Evolutionary conservation across 331 rosid species (phyloP), one percentile per base, ranked within the genome.

Genomic region (Dryas integrifolia): DNA sequence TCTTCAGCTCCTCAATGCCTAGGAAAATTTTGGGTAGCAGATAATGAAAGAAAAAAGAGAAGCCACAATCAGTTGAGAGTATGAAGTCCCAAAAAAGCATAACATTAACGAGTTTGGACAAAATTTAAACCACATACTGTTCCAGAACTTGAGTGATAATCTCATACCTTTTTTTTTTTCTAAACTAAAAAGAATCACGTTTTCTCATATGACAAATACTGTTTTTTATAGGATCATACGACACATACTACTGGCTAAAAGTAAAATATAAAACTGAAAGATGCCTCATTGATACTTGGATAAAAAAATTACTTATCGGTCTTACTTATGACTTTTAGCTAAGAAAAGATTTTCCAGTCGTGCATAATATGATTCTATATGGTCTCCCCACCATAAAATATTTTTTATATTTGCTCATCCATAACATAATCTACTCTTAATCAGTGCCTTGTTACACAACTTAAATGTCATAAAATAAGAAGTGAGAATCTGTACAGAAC

Each of bases 1-100:
- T 62, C 76, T 82, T 80, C 70, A 87, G 69, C 74, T 87, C 85
- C 67, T 84, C 88, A 48, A 80, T 60, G 50, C 87, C 91, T 87
- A 67, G 47, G 58, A 43, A 38, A 67, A 47, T 72, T 76, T 79
- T 55, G 60, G 48, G 53, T 8, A 77, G 48, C 62, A 69, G 72
- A 75, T 75, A 72, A 60, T 80, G 14, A 74, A 70, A 48, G 61
- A 52, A 73, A 43, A 60, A 38, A 21, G 65, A 24, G 13, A 64
- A 24, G 10, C 51, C 64, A 63, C 58, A 43, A 21, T 55, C 68
- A 39, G n/a, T 21, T 9, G 53, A 58, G 51, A 67, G 50, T 3
- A 35, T 47, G 15, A 50, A 38, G 72, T 67, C 59, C 59, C 59
- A 67, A 4, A 50, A 66, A 66, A 47, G 18, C 16, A 59, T 38